A percentile compares a stretch with the other conserved stretches of the same genome.
phyloP scores from a whole-genome alignment of 2,329 filamentous ascomycete genomes.

The Monilinia fructigena region DNA sequence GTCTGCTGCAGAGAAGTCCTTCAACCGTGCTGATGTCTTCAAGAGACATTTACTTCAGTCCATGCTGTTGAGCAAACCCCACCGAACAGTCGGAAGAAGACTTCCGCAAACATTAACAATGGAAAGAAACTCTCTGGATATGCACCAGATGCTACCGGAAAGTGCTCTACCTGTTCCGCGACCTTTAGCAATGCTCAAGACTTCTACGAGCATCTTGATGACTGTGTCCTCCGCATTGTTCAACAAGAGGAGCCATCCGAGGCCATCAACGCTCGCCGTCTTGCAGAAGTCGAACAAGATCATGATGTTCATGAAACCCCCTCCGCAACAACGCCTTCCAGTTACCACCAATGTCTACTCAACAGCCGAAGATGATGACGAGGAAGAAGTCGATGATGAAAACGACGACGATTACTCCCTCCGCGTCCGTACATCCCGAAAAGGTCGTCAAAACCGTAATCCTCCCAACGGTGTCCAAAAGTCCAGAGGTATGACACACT shows the following conservation, averaged over 20 bases:
- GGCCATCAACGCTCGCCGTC: slow-evolving; percentile 64
- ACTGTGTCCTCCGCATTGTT: slow-evolving; percentile 69
- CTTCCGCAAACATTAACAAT: slow-evolving; percentile 39
- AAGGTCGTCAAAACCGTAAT: slow-evolving; percentile 37
- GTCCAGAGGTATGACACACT: slow-evolving; percentile 73
- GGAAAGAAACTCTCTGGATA: slow-evolving; percentile 64
- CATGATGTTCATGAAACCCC: slow-evolving; percentile 59
- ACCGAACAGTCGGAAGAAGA: slow-evolving; percentile 80
- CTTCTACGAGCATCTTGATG: slow-evolving; percentile 93
- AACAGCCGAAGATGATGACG: slow-evolving; percentile 45
- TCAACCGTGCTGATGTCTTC: slow-evolving; percentile 95
- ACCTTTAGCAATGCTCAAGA: slow-evolving; percentile 87
- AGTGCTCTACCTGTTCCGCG: slow-evolving; percentile 86
- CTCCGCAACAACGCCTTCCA: slow-evolving; percentile 57
- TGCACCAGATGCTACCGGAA: slow-evolving; percentile 74
- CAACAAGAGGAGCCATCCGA: slow-evolving; percentile 70
- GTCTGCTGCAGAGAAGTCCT: slow-evolving; percentile 86
- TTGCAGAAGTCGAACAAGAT: slow-evolving; percentile 66
- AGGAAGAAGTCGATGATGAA: slow-evolving; percentile 58
- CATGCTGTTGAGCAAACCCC: slow-evolving; percentile 94
- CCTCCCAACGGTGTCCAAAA: slow-evolving; percentile 57
- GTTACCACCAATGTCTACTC: slow-evolving; percentile 48
- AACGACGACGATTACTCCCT: slow-evolving; percentile 58
- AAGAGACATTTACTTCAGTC: slow-evolving; percentile 91
- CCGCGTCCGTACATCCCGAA: slow-evolving; percentile 46